phyloP scores from a whole-genome alignment of 345 rosid species.

The Tarenaya hassleriana region DNA sequence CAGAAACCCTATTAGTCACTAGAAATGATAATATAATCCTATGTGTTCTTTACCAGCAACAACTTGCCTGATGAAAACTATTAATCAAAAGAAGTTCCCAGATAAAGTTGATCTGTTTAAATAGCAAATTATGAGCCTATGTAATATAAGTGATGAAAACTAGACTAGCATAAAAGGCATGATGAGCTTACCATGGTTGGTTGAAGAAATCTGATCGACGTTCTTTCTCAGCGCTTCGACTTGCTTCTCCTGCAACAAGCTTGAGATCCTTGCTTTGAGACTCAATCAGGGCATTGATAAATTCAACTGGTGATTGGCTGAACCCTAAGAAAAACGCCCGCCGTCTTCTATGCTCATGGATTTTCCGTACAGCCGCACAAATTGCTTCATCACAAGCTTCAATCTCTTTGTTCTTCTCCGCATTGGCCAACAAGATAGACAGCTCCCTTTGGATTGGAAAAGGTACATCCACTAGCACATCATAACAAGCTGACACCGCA shows the following conservation, averaged over 20 bases:
- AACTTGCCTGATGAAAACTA: conserved; percentile 4
- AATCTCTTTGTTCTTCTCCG: conserved; percentile 95
- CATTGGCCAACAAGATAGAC: conserved; percentile 73
- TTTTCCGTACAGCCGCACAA: conserved; percentile 82
- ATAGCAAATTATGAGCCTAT: conserved; percentile 3
- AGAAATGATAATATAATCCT: no score
- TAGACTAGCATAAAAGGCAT: conserved; percentile 1
- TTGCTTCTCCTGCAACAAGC: conserved; percentile 78
- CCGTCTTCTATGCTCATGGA: conserved; percentile 88
- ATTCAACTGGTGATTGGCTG: conserved; percentile 95
- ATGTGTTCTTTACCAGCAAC: no score
- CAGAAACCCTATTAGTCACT: no score
- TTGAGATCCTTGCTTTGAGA: conserved; percentile 92
- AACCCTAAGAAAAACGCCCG: conserved; percentile 94
- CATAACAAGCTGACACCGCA: conserved; percentile 82
- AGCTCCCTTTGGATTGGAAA: conserved; percentile 90
- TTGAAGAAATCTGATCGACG: conserved; percentile 82
- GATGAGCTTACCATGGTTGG: conserved; percentile 80
- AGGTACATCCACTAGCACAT: conserved; percentile 90
- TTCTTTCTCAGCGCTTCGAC: conserved; percentile 83
- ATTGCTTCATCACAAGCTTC: conserved; percentile 93
- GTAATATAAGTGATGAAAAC: neutral
- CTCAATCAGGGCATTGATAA: conserved; percentile 82
- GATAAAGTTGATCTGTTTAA: no score
- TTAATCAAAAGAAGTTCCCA: conserved; percentile 8